Conservation (phyloP, 352 stramenopile genomes). For the Thalassiosira hispida region DNA sequence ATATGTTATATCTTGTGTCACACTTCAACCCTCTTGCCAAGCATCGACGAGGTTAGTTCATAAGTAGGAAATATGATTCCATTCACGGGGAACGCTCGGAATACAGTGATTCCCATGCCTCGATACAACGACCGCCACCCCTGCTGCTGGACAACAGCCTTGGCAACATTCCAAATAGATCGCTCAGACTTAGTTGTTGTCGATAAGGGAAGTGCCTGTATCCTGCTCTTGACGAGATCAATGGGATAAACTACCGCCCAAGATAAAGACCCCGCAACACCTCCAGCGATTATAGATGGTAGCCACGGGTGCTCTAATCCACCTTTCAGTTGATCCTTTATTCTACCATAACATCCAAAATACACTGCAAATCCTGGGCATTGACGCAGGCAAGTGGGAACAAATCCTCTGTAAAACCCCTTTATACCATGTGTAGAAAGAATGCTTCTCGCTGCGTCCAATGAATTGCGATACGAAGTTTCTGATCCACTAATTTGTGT, state of each 20-base stretch:
- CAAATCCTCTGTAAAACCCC: constrained; percentile 73
- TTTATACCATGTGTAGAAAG: constrained; percentile 21
- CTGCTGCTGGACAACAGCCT: constrained; percentile 62
- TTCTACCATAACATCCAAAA: constrained; percentile 74
- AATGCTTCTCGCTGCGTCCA: constrained; percentile 55
- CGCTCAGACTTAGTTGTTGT: constrained; percentile 58
- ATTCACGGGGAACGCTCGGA: constrained; percentile 87
- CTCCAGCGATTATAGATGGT: constrained; percentile 77
- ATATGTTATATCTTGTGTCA: too few relatives aligned
- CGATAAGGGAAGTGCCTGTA: constrained; percentile 78
- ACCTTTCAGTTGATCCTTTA: constrained; percentile 52
- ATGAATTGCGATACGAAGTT: constrained; percentile 42
- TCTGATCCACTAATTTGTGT: constrained; percentile 50
- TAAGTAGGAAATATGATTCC: constrained; percentile 87
- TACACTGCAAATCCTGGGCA: constrained; percentile 81
- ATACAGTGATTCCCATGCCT: constrained; percentile 75
- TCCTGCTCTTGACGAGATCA: constrained; percentile 84
- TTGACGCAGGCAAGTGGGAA: constrained; percentile 69
- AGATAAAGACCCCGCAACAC: constrained; percentile 73
- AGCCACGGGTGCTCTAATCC: too few relatives aligned
- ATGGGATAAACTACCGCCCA: constrained; percentile 85
- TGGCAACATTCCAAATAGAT: constrained; percentile 24
- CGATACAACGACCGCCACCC: constrained; percentile 74
- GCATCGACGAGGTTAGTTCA: too few relatives aligned
- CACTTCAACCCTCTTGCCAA: too few relatives aligned